Conservation (phyloP, 2,329 filamentous ascomycete species). For the Sordariomycetes sp. region DNA sequence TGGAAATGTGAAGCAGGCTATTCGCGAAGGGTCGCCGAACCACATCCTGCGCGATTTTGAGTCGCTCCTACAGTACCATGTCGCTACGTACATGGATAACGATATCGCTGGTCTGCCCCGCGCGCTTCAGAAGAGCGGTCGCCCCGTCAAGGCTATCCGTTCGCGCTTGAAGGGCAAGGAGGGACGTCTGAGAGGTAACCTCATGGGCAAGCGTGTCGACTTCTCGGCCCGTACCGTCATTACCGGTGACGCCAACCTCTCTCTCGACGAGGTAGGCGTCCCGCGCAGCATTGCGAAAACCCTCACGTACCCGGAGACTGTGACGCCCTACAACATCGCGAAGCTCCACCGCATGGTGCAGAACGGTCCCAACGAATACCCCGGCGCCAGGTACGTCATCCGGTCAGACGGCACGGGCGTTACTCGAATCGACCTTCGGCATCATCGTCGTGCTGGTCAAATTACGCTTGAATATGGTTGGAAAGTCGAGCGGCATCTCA, state of each 20-base stretch:
- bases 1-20: slow-evolving; percentile 81
- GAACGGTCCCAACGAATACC: slow-evolving; percentile 89
- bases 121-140: slow-evolving; percentile 90
- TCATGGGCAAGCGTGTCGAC: slow-evolving; percentile 99
- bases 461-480: slow-evolving; percentile 89
- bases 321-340: slow-evolving; percentile 95
- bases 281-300: slow-evolving; percentile 86
- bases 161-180: slow-evolving; percentile 98
- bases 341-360: slow-evolving; percentile 81
- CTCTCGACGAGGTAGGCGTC: slow-evolving; percentile 93
- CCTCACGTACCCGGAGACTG: slow-evolving; percentile 90
- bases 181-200: slow-evolving; percentile 88
- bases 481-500: slow-evolving; percentile 96
- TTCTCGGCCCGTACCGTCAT: slow-evolving; percentile 99
- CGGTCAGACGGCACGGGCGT: slow-evolving; percentile 65
- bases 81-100: slow-evolving; percentile 99
- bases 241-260: slow-evolving; percentile 93
- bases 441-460: slow-evolving; percentile 77
- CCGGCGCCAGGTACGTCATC: slow-evolving; percentile 93
- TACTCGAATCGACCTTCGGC: slow-evolving; percentile 74
- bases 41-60: slow-evolving; percentile 90
- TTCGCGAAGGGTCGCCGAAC: slow-evolving; percentile 79
- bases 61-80: slow-evolving; percentile 86
- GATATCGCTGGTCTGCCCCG: slow-evolving; percentile 93
- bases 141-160: slow-evolving; percentile 92